These are phyloP conservation scores for Aspergillus saccharolyticus DNA, from an alignment of 495 filamentous ascomycete genomes.

Conservation along the genomic window DNA sequence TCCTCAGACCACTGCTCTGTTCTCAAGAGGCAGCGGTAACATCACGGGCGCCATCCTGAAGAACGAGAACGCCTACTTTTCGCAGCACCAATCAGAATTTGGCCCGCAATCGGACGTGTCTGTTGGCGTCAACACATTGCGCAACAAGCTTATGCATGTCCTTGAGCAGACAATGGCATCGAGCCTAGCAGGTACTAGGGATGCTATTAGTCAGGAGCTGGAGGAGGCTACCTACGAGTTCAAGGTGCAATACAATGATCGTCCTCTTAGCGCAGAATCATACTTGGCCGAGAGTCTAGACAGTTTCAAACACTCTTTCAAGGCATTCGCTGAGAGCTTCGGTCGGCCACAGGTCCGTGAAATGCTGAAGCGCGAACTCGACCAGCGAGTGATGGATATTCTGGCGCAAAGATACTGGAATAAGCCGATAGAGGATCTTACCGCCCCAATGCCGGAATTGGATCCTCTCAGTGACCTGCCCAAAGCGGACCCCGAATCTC, in stretches of 20 bases:
- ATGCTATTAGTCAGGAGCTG: constrained; percentile 89
- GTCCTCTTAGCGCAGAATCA: constrained; percentile 88
- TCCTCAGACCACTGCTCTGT: constrained; percentile 69
- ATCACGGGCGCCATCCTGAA: constrained; percentile 75
- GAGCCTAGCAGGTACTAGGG: constrained; percentile 78
- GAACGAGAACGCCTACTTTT: constrained; percentile 88
- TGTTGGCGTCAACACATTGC: constrained; percentile 78
- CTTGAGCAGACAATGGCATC: constrained; percentile 95
- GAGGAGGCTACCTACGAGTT: constrained; percentile 98
- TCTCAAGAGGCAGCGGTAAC: constrained; percentile 77
- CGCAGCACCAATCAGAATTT: constrained; percentile 73
- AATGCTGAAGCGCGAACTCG: constrained; percentile 85
- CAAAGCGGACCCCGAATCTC: constrained; percentile 74
- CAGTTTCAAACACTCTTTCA: constrained; percentile 96
- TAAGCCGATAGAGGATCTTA: constrained; percentile 77
- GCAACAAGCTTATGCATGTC: constrained; percentile 95
- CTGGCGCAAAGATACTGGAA: constrained; percentile 97
- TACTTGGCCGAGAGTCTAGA: constrained; percentile 94
- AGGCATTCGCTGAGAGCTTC: constrained; percentile 83
- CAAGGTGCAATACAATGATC: constrained; percentile 99
- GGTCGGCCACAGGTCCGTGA: constrained; percentile 83
- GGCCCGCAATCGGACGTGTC: constrained; percentile 63
- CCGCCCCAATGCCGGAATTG: constrained; percentile 54
- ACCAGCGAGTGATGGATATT: constrained; percentile 93
- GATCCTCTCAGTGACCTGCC: constrained; percentile 73